These are phyloP conservation scores for Apiospora phragmitis DNA, from an alignment of 2,329 filamentous ascomycete species.

Conservation along the genomic window DNA sequence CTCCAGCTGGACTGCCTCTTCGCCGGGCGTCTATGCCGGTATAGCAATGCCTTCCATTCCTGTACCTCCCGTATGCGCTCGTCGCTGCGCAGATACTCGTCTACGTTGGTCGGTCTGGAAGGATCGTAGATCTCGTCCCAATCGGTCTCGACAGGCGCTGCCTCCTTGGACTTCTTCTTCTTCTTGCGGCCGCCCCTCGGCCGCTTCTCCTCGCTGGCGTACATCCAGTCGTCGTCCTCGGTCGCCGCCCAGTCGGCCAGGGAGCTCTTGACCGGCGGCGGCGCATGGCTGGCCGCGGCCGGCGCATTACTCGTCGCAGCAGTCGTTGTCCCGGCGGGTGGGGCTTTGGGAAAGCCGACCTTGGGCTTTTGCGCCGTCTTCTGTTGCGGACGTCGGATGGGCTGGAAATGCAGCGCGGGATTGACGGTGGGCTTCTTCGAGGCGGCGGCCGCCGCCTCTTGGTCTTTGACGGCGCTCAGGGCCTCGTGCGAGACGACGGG, in stretches of 20 bases:
- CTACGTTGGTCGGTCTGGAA: constrained; percentile 76
- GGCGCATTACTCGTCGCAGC: constrained; percentile 29
- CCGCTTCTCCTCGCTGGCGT: constrained; percentile 62
- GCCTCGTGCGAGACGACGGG: constrained; percentile 70
- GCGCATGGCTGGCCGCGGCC: constrained; percentile 37
- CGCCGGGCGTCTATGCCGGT: constrained; percentile 63
- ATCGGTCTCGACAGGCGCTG: constrained; percentile 61
- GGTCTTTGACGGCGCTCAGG: constrained; percentile 44
- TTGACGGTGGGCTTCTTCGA: constrained; percentile 57
- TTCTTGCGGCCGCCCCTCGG: constrained; percentile 78
- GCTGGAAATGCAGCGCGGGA: constrained; percentile 77
- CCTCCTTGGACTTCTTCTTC: constrained; percentile 66
- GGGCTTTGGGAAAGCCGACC: constrained; percentile 52
- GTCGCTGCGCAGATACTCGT: constrained; percentile 81
- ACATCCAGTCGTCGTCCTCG: constrained; percentile 80
- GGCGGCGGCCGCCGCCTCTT: constrained; percentile 45
- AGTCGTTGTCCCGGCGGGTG: constrained; percentile 28
- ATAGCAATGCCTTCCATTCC: constrained; percentile 83
- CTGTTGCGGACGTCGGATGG: constrained; percentile 73
- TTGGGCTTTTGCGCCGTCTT: constrained; percentile 61
- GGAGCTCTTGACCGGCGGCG: constrained; percentile 61
- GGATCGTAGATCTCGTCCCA: constrained; percentile 95
- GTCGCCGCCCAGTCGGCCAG: constrained; percentile 79
- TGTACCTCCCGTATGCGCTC: constrained; percentile 77
- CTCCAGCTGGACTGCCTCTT: constrained; percentile 38